Evolutionary conservation across 2,329 filamentous ascomycete genomes (phyloP).

Genomic region (Fusarium sp.): DNA sequence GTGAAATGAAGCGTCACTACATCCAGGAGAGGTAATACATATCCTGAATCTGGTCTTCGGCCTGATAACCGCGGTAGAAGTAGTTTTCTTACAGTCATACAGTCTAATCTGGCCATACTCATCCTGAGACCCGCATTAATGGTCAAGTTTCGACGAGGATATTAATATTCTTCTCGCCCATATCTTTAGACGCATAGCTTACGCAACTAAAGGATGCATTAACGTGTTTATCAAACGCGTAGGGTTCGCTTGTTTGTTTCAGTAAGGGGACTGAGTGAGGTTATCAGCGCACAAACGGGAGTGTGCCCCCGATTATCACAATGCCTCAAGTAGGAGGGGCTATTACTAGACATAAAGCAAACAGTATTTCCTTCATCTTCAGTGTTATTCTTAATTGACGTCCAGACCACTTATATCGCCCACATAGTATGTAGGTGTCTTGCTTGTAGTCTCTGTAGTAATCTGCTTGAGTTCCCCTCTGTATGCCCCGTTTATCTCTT

Average conservation of each 20-base stretch:
- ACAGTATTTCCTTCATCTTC: background rate
- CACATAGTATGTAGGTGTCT: background rate
- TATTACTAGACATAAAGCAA: constrained; percentile 1
- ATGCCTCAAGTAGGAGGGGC: background rate
- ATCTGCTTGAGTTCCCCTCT: background rate
- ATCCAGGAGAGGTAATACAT: background rate
- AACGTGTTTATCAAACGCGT: background rate
- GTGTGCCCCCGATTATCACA: constrained; percentile 3
- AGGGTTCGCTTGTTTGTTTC: background rate
- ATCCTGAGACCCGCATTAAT: constrained; percentile 14
- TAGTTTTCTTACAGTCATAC: background rate
- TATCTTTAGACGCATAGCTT: constrained; percentile 6
- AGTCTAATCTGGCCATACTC: background rate
- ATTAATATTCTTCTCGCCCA: background rate
- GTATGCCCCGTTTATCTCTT: constrained; percentile 2
- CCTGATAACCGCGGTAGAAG: background rate
- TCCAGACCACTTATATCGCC: background rate
- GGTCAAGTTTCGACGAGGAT: constrained; percentile 15
- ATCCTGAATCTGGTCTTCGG: background rate
- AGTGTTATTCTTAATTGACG: background rate
- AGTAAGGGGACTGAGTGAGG: background rate
- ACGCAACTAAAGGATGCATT: constrained; percentile 3
- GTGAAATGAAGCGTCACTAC: background rate
- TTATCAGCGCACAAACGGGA: constrained; percentile 1
- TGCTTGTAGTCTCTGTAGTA: background rate